Evolutionary conservation across 805 yeast species (phyloP), one percentile per base, ranked within the genome.

Genomic region (Saccharomycopsis capsularis): DNA sequence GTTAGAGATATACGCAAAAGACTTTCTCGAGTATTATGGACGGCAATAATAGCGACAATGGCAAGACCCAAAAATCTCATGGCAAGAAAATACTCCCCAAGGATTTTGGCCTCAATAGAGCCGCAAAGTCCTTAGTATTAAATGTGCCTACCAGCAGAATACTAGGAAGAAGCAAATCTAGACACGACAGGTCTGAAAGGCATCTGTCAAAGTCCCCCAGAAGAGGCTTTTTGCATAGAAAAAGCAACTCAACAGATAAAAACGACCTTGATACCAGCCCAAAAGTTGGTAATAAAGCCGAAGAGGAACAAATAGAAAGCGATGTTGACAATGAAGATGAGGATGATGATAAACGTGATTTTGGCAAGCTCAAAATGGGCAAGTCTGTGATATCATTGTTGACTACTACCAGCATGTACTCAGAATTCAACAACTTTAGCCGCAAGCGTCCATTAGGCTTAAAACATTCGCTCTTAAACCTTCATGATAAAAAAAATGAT

Each of bases 341-440:
- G 25, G 47, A 51, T 21, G 56, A 44, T 1, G 59, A 51, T 11
- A 67, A 66, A 46, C 40, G 37, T 22, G 48, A 51, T 25, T 23
- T 36, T 40, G 55, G 54, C 2, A 50, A 43, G 27, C 34, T 52
- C 16, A 44, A 46, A n/a, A 71, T 74, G 62, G 74, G 79, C 16
- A 70, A 69, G 55, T 74, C 79, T 39, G 70, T 79, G 55, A 79
- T 76, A 2, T 74, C 78, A 0, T 58, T 77, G 45, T 64, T 79
- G 48, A 76, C 84, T 0, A 73, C 82, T 0, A 80, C 83, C 0
- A 74, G 79, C 53, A 70, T 76, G 50, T 75, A 73, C 57, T 71
- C 77, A 42, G 59, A 67, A 42, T 54, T 61, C 61, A 56, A 61
- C 42, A 60, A 60, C 44, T 42, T 53, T 13, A 36, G 35, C 29